A percentile compares a stretch with the other conserved stretches of the same genome.
Evolutionary conservation across 495 filamentous ascomycete genomes (phyloP).

Genomic region (Lentithecium fluviatile): DNA sequence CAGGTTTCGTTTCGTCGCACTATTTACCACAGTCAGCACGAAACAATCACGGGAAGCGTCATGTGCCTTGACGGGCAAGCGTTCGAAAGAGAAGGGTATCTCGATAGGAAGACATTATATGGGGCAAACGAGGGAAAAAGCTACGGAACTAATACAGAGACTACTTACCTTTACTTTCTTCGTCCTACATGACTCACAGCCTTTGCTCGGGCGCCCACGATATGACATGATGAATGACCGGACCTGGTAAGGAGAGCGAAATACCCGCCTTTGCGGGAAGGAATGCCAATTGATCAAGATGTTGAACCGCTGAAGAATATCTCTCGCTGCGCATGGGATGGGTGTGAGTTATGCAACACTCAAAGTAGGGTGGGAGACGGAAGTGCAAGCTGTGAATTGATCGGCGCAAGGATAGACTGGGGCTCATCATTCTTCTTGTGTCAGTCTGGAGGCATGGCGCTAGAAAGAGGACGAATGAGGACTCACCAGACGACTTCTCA

Average conservation of each 20-base stretch:
- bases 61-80: background rate
- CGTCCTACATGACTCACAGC: conserved; percentile 31
- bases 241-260: conserved; percentile 6
- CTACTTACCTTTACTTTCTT: conserved; percentile 34
- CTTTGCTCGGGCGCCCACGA: conserved; percentile 34
- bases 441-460: too few relatives aligned
- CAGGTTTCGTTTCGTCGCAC: conserved; percentile 35
- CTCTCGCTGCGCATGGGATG: too few relatives aligned
- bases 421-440: too few relatives aligned
- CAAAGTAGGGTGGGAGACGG: too few relatives aligned
- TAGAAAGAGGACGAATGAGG: too few relatives aligned
- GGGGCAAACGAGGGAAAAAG: too few relatives aligned
- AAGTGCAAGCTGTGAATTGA: too few relatives aligned
- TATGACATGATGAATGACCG: conserved; percentile 28
- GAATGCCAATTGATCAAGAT: background rate
- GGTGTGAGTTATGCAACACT: too few relatives aligned
- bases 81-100: background rate
- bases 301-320: background rate
- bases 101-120: background rate
- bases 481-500: too few relatives aligned
- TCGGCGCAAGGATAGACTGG: too few relatives aligned
- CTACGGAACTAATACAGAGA: background rate
- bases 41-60: too few relatives aligned
- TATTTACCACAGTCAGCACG: background rate
- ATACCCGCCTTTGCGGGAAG: background rate